Base-by-base conservation (phyloP, 768 basidiomycete genomes). In the Boletellus emodensis region DNA sequence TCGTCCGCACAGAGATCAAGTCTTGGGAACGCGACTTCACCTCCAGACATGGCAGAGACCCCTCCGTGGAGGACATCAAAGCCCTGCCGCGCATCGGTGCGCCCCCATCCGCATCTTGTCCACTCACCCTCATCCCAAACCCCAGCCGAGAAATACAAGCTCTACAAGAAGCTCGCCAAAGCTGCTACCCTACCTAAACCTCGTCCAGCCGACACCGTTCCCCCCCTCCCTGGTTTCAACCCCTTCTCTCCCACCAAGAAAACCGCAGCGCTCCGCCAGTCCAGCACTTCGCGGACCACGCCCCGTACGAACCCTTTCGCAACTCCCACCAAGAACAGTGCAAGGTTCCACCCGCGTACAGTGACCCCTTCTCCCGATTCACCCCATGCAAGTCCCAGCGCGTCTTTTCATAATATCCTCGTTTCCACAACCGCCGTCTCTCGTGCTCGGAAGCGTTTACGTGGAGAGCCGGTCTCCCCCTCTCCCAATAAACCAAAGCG, bases 391-490 rank as follows among this genome's bases (percentile, higher is more conserved):
- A 65, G 48, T 20, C 47, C 53, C 44, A 43, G 62, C 36, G 52
- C 60, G 20, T 44, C 57, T n/a, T 40, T 51, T 26, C 56, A 56
- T 24, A 56, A 44, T 13, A 55, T 54, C n/a, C 49, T 53, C 7
- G 61, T 57, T 6, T 61, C 71, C 17, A 65, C 60, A 41, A 71
- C 63, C 43, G 79, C 85, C 12, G 66, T 90, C 28, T 77, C 76
- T 22, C 78, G 86, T 32, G 89, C 89, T 18, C 80, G 88, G 34
- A 91, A 91, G 64, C 83, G 89, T 48, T 75, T 91, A 15, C 81
- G 89, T 30, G 89, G 89, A 24, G 89, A 91, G 61, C 83, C 83
- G 1, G 87, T 91, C 2, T 90, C 89, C 0, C 89, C 89, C 4
- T 88, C 89, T 15, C 89, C 89, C 4, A 80, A 77, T 61, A 90